Conservation (phyloP, 306 rosid genomes). For the Vigna angularis region DNA sequence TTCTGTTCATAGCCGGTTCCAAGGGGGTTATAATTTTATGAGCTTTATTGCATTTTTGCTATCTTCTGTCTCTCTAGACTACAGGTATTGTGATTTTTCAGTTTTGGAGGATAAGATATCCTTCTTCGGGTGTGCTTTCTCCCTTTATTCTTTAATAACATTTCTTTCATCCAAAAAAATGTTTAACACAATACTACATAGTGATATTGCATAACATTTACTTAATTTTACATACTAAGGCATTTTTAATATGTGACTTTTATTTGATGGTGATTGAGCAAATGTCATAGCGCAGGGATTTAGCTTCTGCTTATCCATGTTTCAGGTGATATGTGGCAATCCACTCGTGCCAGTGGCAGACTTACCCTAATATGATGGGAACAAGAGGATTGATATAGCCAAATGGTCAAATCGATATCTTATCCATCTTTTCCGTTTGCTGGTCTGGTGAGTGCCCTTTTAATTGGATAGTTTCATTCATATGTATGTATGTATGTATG, state of each 20-base stretch:
- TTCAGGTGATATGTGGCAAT: slow-evolving; percentile 10
- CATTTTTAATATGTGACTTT: not conserved
- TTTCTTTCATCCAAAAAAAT: not conserved
- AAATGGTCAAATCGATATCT: slow-evolving; percentile 30
- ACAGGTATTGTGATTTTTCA: not conserved
- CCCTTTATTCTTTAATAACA: not conserved
- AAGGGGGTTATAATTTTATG: not conserved
- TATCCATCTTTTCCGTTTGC: slow-evolving; percentile 21
- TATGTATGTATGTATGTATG: not conserved
- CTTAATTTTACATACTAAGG: not conserved
- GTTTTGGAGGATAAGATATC: slow-evolving; percentile 3
- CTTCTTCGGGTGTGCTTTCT: not conserved
- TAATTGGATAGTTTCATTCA: slow-evolving; percentile 7
- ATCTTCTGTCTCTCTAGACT: not conserved
- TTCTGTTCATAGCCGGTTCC: slow-evolving; percentile 5
- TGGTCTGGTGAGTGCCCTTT: slow-evolving; percentile 19
- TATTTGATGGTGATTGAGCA: slow-evolving; percentile 3
- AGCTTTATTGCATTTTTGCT: not conserved
- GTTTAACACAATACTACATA: not conserved
- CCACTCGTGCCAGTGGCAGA: slow-evolving; percentile 24
- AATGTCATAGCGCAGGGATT: slow-evolving; percentile 23
- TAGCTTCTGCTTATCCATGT: slow-evolving; percentile 34
- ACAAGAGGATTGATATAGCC: slow-evolving; percentile 13
- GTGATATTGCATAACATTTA: not conserved
- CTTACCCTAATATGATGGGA: slow-evolving; percentile 8